Conservation (phyloP, 306 rosid genomes). For the Arachis stenosperma region DNA sequence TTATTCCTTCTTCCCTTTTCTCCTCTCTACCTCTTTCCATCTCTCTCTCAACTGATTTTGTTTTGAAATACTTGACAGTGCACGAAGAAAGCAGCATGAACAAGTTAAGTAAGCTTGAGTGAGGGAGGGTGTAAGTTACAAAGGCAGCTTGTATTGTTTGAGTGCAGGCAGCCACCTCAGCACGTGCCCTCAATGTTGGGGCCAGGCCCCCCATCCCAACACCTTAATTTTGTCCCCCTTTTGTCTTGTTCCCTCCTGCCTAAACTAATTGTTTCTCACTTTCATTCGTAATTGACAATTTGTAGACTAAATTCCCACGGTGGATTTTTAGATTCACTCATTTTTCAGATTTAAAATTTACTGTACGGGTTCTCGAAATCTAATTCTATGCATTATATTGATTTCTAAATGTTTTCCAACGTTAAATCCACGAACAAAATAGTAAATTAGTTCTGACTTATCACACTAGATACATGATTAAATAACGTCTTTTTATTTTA, state of each 20-base stretch:
- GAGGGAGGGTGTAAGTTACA: background rate
- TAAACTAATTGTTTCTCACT: slow-evolving; percentile 1
- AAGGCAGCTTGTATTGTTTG: background rate
- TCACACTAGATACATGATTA: too few relatives aligned
- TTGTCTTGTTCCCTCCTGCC: slow-evolving; percentile 29
- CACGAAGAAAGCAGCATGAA: slow-evolving; percentile 26
- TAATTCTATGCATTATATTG: too few relatives aligned
- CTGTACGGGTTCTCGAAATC: too few relatives aligned
- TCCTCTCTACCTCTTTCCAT: slow-evolving; percentile 13
- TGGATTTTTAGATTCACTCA: too few relatives aligned
- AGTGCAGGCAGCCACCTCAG: slow-evolving; percentile 40
- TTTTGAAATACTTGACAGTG: slow-evolving; percentile 15
- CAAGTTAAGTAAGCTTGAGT: slow-evolving; percentile 34
- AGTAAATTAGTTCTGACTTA: too few relatives aligned
- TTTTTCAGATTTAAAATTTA: too few relatives aligned
- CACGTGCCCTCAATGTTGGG: slow-evolving; percentile 20
- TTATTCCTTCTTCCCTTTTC: slow-evolving; percentile 33
- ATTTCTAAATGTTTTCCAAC: too few relatives aligned
- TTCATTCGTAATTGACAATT: background rate
- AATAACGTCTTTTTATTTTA: too few relatives aligned
- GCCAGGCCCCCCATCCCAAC: slow-evolving; percentile 32
- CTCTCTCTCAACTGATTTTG: background rate
- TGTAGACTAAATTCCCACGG: too few relatives aligned
- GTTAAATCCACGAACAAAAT: too few relatives aligned
- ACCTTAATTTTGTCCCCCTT: slow-evolving; percentile 33